Evolutionary conservation across 306 rosid species (phyloP).

Genomic region (Sicyos baderoa): DNA sequence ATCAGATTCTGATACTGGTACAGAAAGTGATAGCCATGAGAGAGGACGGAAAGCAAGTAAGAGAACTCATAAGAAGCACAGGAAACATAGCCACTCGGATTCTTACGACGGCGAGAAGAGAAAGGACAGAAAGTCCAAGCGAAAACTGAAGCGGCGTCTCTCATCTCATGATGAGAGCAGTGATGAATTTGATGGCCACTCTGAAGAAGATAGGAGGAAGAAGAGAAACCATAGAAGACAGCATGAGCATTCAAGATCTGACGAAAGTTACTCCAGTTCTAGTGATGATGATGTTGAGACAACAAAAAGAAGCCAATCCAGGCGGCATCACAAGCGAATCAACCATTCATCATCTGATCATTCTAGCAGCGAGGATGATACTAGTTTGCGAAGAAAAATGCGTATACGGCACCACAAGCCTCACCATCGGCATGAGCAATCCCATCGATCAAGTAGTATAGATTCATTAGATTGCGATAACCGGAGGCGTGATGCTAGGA

Average conservation of each 20-base stretch:
- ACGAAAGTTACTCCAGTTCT: slow-evolving; percentile 38
- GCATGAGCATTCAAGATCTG: slow-evolving; percentile 39
- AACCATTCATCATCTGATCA: slow-evolving; percentile 32
- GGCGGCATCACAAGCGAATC: slow-evolving; percentile 37
- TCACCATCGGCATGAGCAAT: slow-evolving; percentile 22
- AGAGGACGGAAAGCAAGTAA: slow-evolving; percentile 41
- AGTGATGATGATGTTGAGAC: slow-evolving; percentile 33
- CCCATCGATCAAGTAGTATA: slow-evolving; percentile 31
- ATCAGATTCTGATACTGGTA: too few relatives aligned
- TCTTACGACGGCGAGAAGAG: slow-evolving; percentile 48
- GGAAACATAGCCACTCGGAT: slow-evolving; percentile 46
- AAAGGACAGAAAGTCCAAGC: slow-evolving; percentile 50
- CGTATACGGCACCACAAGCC: slow-evolving; percentile 37
- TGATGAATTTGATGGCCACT: slow-evolving; percentile 40
- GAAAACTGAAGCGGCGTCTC: slow-evolving; percentile 40
- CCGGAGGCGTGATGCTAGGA: slow-evolving; percentile 6
- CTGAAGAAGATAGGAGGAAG: slow-evolving; percentile 59
- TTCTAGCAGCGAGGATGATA: slow-evolving; percentile 33
- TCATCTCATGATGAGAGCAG: slow-evolving; percentile 41
- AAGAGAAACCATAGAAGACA: slow-evolving; percentile 45
- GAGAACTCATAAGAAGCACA: slow-evolving; percentile 60
- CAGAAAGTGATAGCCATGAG: slow-evolving; percentile 15
- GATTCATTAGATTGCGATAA: slow-evolving; percentile 49
- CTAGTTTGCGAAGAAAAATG: slow-evolving; percentile 28
- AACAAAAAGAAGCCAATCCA: slow-evolving; percentile 36